Evolutionary conservation across 352 stramenopile species (phyloP), one percentile per base, ranked within the genome.

Genomic region (Thalassiosira exigua): DNA sequence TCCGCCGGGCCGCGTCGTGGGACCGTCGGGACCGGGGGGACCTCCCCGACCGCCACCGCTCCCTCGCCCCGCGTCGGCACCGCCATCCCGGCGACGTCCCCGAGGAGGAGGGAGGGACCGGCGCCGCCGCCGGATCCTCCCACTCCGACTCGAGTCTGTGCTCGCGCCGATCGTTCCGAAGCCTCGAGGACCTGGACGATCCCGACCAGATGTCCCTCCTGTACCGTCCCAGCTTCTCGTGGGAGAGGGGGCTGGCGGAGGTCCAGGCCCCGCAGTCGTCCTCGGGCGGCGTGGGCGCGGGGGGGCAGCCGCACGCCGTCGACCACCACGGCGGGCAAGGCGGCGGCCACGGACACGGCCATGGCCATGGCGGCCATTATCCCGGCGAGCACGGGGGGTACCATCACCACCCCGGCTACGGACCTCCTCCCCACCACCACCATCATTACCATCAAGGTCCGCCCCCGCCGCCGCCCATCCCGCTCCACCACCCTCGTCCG

Each of bases 211-310:
- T 7, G 14, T 19, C 22, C 24, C 19, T 68, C 12, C 29, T 68
- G 58, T 68, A 54, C 22, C n/a, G 58, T 29, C 27, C 42, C 7
- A 54, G 33, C 58, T 68, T 68, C 24, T 41, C 21, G 11, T 68
- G 58, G 58, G 58, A 68, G 46, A 24, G 33, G 22, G 58, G 58
- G 12, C 36, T 68, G 36, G 27, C 33, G 33, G 42, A 30, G 56
- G 56, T n/a, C n/a, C n/a, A n/a, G n/a, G 46, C 5, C n/a, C 46
- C 46, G 9, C 9, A 56, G n/a, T 19, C 17, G 46, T 19, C 4
- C 9, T 19, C 5, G 5, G 46, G 36, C 36, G 7, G 7, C 7
- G 36, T 14, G 7, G 7, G 36, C 36, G 36, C 36, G 7, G 36
- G 36, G 7, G 36, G 36, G 14, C 14, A 44, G 7, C 7, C 36